Evolutionary conservation across 2,329 filamentous ascomycete species (phyloP), one percentile per base, ranked within the genome.

Genomic region (Domatiomyces globalis): DNA sequence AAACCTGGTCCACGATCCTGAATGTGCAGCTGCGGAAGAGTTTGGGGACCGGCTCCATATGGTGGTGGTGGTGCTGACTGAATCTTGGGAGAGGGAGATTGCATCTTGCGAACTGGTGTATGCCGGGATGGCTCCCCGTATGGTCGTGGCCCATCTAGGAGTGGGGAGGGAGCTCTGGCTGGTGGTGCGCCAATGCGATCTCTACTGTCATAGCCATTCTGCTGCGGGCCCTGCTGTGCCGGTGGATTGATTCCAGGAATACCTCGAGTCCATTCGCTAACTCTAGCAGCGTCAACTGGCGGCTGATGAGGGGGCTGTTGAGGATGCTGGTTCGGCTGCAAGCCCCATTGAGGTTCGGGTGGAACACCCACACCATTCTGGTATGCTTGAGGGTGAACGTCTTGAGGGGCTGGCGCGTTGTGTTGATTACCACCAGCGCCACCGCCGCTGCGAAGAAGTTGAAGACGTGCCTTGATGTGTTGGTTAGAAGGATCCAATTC

Each of bases 361-460:
- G 87, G 87, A 9, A 85, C 87, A 58, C 85, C 85, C 50, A 92
- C 83, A 43, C 85, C 85, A 46, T 83, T 79, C 67, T 95, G 88
- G 63, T 96, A 96, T 5, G 89, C 86, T 63, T 95, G 87, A 48
- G 90, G 90, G 66, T 96, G 89, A 19, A 96, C 88, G 67, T 98
- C 92, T 63, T 94, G 90, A 6, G 92, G 90, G 61, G 92, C 80
- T n/a, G 90, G 89, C 49, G 84, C 86, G 59, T 76, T 82, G 60
- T 77, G 82, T 62, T 84, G 85, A 55, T 84, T 80, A 76, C 61
- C 84, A 54, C 86, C 83, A 63, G 80, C 83, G 55, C 81, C 77
- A 61, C 85, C 83, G 17, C 87, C 87, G 57, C 80, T 89, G 53
- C 92, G 85, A 52, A 98, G 78, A 46, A 98, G 76, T 65, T 94